Percentiles rank a stretch among this genome's conserved stretches.
Conservation (phyloP, 306 rosid genomes). For the Dryas octopetala region DNA sequence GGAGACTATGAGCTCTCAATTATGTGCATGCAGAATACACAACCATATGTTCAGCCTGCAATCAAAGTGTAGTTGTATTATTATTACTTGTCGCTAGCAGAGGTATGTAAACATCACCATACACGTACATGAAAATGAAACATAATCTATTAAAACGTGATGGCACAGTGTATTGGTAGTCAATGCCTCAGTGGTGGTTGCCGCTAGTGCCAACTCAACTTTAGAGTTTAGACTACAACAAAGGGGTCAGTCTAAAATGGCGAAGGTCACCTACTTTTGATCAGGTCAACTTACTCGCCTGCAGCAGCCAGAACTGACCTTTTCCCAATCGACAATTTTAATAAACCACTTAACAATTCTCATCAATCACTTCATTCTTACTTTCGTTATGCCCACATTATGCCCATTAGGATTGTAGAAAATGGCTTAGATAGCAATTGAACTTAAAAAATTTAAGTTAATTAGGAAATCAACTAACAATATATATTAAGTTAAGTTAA, state of each 20-base stretch:
- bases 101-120: slow-evolving; percentile 2
- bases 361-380: not conserved
- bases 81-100: slow-evolving; percentile 1
- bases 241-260: not conserved
- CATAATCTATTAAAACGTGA: not conserved
- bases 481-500: no score
- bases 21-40: not conserved
- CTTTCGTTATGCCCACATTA: no score
- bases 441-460: no score
- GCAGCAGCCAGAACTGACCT: not conserved
- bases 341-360: not conserved
- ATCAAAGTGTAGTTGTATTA: not conserved
- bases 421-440: no score
- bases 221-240: not conserved
- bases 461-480: no score
- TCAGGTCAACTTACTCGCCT: slow-evolving; percentile 19
- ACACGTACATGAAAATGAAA: not conserved
- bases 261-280: not conserved
- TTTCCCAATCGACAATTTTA: not conserved
- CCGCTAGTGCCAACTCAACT: not conserved
- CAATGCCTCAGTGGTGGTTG: slow-evolving; percentile 19
- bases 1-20: no score
- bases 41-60: slow-evolving; percentile 3
- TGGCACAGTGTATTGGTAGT: not conserved
- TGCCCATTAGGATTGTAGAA: no score